Conservation (phyloP, 108 stramenopile genomes). For the Cylindrotheca closterium region DNA sequence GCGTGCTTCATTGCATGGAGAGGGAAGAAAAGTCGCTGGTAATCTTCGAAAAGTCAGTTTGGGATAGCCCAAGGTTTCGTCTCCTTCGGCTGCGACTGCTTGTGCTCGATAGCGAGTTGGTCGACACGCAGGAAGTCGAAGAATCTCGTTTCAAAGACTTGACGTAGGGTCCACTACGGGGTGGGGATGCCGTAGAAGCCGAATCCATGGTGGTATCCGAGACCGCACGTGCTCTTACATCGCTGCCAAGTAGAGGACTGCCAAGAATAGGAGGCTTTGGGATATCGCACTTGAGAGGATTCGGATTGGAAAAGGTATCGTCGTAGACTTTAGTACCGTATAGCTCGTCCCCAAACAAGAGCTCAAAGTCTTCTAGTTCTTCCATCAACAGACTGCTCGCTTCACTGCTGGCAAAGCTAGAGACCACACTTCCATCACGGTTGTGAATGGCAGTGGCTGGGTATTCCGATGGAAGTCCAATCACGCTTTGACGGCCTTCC, state of each 20-base stretch:
- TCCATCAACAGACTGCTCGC: background rate
- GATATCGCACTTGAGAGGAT: too few relatives aligned
- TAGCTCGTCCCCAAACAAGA: background rate
- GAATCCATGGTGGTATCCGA: too few relatives aligned
- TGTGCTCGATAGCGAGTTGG: background rate
- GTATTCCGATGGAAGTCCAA: background rate
- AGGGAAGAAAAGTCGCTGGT: background rate
- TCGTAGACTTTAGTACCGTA: too few relatives aligned
- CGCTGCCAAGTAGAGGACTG: too few relatives aligned
- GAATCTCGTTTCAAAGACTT: too few relatives aligned
- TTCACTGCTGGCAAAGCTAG: background rate
- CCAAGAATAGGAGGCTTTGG: too few relatives aligned
- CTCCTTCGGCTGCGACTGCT: background rate
- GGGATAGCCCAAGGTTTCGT: background rate
- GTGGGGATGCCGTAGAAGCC: too few relatives aligned
- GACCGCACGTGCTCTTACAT: too few relatives aligned
- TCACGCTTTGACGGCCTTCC: background rate
- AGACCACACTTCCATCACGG: background rate
- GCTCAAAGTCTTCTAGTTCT: background rate
- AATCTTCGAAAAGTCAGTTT: background rate
- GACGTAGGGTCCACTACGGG: too few relatives aligned
- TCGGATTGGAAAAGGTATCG: too few relatives aligned
- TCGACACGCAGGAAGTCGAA: background rate
- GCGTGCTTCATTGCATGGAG: background rate
- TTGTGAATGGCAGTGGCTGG: background rate